Evolutionary conservation across 257 asterid genomes (phyloP).

Genomic region (Eucommia ulmoides): DNA sequence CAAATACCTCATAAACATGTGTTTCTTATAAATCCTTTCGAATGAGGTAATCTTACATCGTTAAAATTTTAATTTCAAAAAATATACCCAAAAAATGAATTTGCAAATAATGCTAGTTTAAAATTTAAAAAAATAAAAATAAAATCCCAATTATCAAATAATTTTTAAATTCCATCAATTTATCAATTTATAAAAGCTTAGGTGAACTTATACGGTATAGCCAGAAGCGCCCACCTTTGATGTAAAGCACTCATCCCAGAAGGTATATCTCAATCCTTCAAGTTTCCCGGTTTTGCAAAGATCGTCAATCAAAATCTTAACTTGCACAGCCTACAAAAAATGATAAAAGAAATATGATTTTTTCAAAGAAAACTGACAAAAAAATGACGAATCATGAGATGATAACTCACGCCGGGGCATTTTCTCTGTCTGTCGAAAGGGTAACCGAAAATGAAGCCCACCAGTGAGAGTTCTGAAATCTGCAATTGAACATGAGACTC

Average conservation of each 20-base stretch:
- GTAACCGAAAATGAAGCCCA: constrained; percentile 53
- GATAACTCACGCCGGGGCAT: constrained; percentile 26
- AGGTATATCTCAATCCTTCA: constrained; percentile 57
- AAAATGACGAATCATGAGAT: constrained; percentile 5
- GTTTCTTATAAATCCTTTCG: too few species aligned
- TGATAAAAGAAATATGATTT: constrained; percentile 4
- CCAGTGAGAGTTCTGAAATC: constrained; percentile 51
- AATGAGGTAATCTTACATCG: too few species aligned
- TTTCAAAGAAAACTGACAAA: constrained; percentile 6
- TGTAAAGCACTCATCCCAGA: constrained; percentile 73
- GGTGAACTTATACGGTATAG: background rate
- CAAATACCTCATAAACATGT: too few species aligned
- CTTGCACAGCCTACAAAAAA: constrained; percentile 48
- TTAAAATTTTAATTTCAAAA: too few species aligned
- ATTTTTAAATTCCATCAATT: too few species aligned
- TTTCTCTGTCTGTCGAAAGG: constrained; percentile 38
- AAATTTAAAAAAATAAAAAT: too few species aligned
- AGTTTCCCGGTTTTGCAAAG: constrained; percentile 61
- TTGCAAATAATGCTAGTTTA: background rate
- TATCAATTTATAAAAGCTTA: too few species aligned
- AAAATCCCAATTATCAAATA: too few species aligned
- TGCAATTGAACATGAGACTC: constrained; percentile 20
- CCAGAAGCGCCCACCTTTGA: constrained; percentile 48
- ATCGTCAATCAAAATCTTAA: constrained; percentile 51
- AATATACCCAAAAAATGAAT: too few species aligned